A percentile compares a stretch with the other conserved stretches of the same genome.
Conservation (phyloP, 2,329 filamentous ascomycete genomes). For the Epichloe sp. region DNA sequence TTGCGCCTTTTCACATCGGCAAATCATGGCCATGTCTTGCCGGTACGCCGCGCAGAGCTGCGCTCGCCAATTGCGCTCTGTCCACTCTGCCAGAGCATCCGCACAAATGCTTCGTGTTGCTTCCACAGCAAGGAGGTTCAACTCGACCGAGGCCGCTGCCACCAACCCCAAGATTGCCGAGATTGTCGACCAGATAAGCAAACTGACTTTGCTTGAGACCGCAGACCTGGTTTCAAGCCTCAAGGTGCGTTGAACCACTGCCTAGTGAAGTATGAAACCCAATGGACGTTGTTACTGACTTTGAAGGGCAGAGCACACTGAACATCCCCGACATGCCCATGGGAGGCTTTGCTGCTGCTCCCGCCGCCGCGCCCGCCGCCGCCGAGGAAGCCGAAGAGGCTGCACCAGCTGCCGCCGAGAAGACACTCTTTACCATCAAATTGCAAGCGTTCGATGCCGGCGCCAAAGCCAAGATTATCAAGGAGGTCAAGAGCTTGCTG, state of each 20-base stretch:
- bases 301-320: conserved; percentile 55
- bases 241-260: conserved; percentile 52
- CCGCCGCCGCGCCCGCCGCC: conserved; percentile 49
- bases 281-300: conserved; percentile 1
- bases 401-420: conserved; percentile 83
- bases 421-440: conserved; percentile 93
- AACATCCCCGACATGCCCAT: conserved; percentile 98
- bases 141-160: conserved; percentile 62
- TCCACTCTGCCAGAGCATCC: conserved; percentile 31
- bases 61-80: conserved; percentile 45
- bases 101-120: conserved; percentile 33
- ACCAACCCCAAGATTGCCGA: conserved; percentile 80
- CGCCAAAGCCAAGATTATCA: conserved; percentile 98
- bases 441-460: conserved; percentile 76
- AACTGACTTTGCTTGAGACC: conserved; percentile 94
- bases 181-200: conserved; percentile 97
- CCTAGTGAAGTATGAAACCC: not conserved
- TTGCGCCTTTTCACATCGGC: conserved; percentile 14
- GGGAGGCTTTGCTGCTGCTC: conserved; percentile 67
- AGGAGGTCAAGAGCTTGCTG: conserved; percentile 95
- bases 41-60: conserved; percentile 52
- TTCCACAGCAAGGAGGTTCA: conserved; percentile 59
- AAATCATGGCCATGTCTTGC: conserved; percentile 49
- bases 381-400: conserved; percentile 76
- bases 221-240: conserved; percentile 88